Evolutionary conservation across 1,284 basidiomycete genomes (phyloP).

Genomic region (Schizopora paradoxa): DNA sequence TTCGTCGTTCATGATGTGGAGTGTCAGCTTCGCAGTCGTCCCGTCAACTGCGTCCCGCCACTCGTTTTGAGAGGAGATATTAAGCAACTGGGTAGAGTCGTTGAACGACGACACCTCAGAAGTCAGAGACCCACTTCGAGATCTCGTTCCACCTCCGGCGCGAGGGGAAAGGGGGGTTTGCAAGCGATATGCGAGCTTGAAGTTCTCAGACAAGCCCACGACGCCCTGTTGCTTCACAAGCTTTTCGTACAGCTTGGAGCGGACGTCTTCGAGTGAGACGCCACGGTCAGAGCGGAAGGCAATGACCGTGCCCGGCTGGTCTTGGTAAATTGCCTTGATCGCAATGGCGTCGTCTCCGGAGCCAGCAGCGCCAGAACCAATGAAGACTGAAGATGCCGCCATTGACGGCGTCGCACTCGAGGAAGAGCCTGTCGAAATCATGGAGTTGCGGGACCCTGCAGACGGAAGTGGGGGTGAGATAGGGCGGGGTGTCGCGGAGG

Average conservation of each 20-base stretch:
- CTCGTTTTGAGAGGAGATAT: constrained; percentile 22
- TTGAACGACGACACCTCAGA: constrained; percentile 30
- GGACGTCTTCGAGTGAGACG: constrained; percentile 44
- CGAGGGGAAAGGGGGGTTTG: constrained; percentile 19
- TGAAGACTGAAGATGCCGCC: constrained; percentile 1
- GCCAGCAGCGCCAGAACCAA: constrained; percentile 3
- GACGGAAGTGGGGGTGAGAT: constrained; percentile 7
- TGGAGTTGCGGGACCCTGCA: constrained; percentile 8
- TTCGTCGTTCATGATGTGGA: constrained; percentile 31
- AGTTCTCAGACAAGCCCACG: constrained; percentile 40
- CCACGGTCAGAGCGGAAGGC: constrained; percentile 48
- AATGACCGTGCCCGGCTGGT: constrained; percentile 43
- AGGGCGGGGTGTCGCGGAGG: constrained; percentile 6
- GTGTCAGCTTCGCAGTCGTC: constrained; percentile 23
- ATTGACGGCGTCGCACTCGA: not conserved
- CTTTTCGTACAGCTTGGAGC: constrained; percentile 53
- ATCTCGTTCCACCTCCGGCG: constrained; percentile 14
- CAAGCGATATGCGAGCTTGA: constrained; percentile 50
- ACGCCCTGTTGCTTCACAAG: constrained; percentile 54
- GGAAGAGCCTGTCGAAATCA: constrained; percentile 15
- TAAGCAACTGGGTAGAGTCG: constrained; percentile 5
- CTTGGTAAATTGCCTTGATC: constrained; percentile 60
- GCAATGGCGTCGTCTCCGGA: constrained; percentile 33
- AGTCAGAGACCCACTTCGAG: constrained; percentile 28
- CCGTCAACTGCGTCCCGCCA: constrained; percentile 35